Percentiles rank a stretch among this genome's conserved stretches.
These are phyloP conservation scores for Astrephomene gubernaculifera DNA, from an alignment of 139 green algal species.

Conservation along the genomic window DNA sequence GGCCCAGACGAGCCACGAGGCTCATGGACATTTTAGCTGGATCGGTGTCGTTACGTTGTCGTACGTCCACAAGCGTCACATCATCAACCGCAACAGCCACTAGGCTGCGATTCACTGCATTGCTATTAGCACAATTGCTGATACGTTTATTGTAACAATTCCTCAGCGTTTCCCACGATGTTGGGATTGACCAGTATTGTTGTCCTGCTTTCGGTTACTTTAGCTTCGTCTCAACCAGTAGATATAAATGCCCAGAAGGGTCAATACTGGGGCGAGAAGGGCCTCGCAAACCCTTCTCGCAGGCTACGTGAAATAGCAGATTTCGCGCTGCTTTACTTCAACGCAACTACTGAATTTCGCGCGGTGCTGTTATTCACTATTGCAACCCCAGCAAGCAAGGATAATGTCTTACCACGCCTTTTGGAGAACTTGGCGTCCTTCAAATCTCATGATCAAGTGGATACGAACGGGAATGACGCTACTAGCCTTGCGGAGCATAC, in stretches of 20 bases:
- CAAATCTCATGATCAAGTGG: not conserved
- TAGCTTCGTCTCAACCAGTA: too few relatives aligned
- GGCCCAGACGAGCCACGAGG: too few relatives aligned
- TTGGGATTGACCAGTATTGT: too few relatives aligned
- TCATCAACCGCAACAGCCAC: too few relatives aligned
- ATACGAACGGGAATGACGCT: not conserved
- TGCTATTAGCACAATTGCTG: too few relatives aligned
- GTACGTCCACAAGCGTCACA: too few relatives aligned
- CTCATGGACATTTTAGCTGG: too few relatives aligned
- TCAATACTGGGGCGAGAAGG: not conserved
- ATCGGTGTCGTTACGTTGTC: too few relatives aligned
- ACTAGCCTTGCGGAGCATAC: slow-evolving; percentile 28
- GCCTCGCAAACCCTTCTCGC: slow-evolving; percentile 1
- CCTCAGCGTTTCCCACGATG: too few relatives aligned
- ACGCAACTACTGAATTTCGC: not conserved
- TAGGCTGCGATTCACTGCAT: too few relatives aligned
- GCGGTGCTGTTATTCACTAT: slow-evolving; percentile 14
- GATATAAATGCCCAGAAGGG: not conserved
- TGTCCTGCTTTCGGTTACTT: too few relatives aligned
- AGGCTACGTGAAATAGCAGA: not conserved
- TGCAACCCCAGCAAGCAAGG: not conserved
- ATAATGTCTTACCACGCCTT: not conserved
- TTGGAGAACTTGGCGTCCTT: slow-evolving; percentile 12
- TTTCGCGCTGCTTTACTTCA: slow-evolving; percentile 24
- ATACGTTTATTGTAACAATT: too few relatives aligned